A percentile compares a stretch with the other conserved stretches of the same genome.
phyloP scores from a whole-genome alignment of 2,329 filamentous ascomycete genomes.

The Penicillium sp. region DNA sequence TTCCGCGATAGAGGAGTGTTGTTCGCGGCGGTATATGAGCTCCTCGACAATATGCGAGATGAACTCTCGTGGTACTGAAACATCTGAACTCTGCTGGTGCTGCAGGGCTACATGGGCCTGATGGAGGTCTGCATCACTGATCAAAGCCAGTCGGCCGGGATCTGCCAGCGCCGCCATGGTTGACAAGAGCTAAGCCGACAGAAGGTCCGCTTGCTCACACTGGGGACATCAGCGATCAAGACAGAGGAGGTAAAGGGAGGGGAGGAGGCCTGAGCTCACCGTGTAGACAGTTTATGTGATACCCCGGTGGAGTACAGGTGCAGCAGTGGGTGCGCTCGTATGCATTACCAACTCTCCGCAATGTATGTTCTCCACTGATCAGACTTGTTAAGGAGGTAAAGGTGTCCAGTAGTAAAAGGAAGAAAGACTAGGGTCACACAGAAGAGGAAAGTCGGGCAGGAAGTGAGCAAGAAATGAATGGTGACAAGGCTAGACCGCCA shows the following conservation, averaged over 20 bases:
- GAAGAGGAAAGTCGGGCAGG: not conserved
- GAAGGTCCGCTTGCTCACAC: not conserved
- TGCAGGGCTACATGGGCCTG: conserved; percentile 24
- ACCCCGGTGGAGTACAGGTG: not conserved
- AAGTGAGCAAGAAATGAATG: not conserved
- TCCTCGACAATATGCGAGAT: conserved; percentile 23
- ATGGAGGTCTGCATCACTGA: conserved; percentile 21
- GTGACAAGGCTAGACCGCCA: not conserved
- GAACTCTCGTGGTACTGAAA: conserved; percentile 22
- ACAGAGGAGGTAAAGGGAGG: too few relatives aligned
- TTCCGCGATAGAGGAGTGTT: conserved; percentile 18
- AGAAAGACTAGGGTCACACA: not conserved
- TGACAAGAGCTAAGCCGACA: not conserved
- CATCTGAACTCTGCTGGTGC: conserved; percentile 19
- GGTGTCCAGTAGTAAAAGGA: not conserved
- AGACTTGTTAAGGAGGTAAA: not conserved
- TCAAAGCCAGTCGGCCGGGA: conserved; percentile 9
- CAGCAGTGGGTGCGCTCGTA: not conserved
- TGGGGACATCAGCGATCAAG: not conserved
- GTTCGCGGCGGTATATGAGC: conserved; percentile 22
- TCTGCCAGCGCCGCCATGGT: conserved; percentile 19
- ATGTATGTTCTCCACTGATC: not conserved
- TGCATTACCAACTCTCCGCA: not conserved
- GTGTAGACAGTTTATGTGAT: not conserved
- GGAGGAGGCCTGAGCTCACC: not conserved